phyloP scores from a whole-genome alignment of 2,329 filamentous ascomycete genomes.

The Xylariaceae sp. region DNA sequence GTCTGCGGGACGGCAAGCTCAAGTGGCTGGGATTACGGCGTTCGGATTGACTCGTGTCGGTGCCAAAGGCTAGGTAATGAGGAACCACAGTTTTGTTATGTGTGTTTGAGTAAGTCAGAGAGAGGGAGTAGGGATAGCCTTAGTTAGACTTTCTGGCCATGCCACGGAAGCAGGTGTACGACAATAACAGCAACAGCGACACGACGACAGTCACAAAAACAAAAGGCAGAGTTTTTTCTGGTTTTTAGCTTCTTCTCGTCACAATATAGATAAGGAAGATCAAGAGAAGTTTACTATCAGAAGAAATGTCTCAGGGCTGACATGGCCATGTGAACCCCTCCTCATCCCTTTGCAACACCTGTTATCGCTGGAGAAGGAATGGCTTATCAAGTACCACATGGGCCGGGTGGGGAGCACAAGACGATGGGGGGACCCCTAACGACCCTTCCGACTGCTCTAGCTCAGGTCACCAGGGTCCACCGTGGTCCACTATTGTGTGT shows the following conservation, averaged over 20 bases:
- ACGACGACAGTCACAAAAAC: too few relatives aligned
- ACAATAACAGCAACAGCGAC: too few relatives aligned
- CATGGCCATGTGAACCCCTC: conserved; percentile 28
- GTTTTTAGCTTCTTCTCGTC: neutral
- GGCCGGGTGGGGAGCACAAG: conserved; percentile 6
- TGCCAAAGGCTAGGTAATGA: too few relatives aligned
- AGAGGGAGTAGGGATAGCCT: too few relatives aligned
- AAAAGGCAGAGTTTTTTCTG: conserved; percentile 2
- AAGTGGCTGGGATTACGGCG: too few relatives aligned
- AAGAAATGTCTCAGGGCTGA: conserved; percentile 24
- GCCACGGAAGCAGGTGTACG: too few relatives aligned
- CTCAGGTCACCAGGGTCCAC: conserved; percentile 2
- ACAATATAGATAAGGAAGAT: neutral
- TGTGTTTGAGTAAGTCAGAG: too few relatives aligned
- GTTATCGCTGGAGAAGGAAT: conserved; percentile 13
- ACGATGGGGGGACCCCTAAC: conserved; percentile 9
- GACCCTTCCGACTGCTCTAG: neutral
- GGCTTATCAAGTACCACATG: neutral
- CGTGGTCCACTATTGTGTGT: neutral
- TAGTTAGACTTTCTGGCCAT: too few relatives aligned
- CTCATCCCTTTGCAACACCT: neutral
- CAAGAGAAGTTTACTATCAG: conserved; percentile 1
- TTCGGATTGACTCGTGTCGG: too few relatives aligned
- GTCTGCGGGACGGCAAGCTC: too few relatives aligned
- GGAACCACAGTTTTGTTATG: too few relatives aligned